phyloP scores from a whole-genome alignment of 306 rosid species.

The Sesbania bispinosa region DNA sequence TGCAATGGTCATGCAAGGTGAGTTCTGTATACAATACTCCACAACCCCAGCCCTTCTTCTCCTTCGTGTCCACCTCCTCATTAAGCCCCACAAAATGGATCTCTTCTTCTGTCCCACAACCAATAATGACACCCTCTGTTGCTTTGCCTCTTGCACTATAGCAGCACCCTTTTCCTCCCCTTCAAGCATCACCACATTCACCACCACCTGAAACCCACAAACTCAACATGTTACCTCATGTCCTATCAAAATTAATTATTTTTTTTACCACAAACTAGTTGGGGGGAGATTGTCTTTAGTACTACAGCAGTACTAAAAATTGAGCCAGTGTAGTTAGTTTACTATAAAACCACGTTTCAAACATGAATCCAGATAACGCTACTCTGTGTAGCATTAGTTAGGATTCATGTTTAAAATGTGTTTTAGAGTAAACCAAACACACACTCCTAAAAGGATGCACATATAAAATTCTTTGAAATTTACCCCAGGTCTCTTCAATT shows the following conservation, averaged over 20 bases:
- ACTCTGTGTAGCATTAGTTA: too few relatives aligned
- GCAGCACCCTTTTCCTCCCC: constrained; percentile 63
- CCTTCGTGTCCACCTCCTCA: constrained; percentile 30
- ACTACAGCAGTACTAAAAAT: too few relatives aligned
- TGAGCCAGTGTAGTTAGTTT: too few relatives aligned
- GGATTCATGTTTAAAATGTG: too few relatives aligned
- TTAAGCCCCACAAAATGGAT: constrained; percentile 42
- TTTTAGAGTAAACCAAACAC: too few relatives aligned
- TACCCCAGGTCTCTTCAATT: constrained; percentile 62
- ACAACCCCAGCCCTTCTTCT: constrained; percentile 36
- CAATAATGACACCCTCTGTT: constrained; percentile 54
- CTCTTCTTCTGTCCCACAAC: constrained; percentile 74
- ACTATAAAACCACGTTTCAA: too few relatives aligned
- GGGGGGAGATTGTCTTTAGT: too few relatives aligned
- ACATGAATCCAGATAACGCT: too few relatives aligned
- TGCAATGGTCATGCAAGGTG: constrained; percentile 80
- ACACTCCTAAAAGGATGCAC: too few relatives aligned
- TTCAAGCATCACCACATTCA: constrained; percentile 56
- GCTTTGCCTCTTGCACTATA: constrained; percentile 79
- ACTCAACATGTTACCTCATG: background rate
- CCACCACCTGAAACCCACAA: constrained; percentile 49
- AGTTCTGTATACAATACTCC: constrained; percentile 73
- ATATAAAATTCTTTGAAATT: constrained; percentile 14
- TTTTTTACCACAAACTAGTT: too few relatives aligned
- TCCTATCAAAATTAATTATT: too few relatives aligned